Percentiles rank a stretch among this genome's conserved stretches.
These are phyloP conservation scores for Solanum chilense DNA, from an alignment of 257 asterid genomes.

Conservation along the genomic window DNA sequence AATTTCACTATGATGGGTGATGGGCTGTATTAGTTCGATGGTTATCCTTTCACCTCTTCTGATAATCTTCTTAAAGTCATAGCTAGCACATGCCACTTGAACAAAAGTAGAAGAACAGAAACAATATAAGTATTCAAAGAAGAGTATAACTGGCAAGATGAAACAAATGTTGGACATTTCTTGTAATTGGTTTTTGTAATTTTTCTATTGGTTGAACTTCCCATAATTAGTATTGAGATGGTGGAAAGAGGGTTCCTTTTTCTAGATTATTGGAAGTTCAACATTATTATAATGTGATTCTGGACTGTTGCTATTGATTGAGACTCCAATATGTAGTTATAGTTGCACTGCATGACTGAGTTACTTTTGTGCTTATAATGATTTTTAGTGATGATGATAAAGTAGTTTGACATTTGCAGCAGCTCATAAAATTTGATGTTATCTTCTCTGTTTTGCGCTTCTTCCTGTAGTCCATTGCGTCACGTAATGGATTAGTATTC, in stretches of 20 bases:
- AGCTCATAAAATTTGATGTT: neutral
- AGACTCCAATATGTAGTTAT: neutral
- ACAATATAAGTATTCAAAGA: neutral
- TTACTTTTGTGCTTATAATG: neutral
- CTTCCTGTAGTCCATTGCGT: neutral
- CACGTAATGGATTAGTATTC: neutral
- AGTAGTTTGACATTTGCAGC: neutral
- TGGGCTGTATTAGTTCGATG: neutral
- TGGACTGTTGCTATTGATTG: neutral
- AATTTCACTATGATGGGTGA: neutral
- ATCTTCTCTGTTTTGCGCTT: neutral
- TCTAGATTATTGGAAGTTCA: neutral
- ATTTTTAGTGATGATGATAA: neutral
- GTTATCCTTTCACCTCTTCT: neutral
- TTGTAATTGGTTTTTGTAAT: neutral
- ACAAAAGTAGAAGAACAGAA: neutral
- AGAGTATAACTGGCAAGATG: neutral
- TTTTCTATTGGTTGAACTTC: neutral
- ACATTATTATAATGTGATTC: neutral
- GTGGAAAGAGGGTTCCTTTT: neutral
- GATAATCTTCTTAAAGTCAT: neutral
- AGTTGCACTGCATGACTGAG: neutral
- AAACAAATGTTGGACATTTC: neutral
- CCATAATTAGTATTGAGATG: neutral
- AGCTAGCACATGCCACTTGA: neutral